Percentiles rank a stretch among this genome's conserved stretches.
Conservation (phyloP, 1,284 basidiomycete species). For the Ustilago sp. region DNA sequence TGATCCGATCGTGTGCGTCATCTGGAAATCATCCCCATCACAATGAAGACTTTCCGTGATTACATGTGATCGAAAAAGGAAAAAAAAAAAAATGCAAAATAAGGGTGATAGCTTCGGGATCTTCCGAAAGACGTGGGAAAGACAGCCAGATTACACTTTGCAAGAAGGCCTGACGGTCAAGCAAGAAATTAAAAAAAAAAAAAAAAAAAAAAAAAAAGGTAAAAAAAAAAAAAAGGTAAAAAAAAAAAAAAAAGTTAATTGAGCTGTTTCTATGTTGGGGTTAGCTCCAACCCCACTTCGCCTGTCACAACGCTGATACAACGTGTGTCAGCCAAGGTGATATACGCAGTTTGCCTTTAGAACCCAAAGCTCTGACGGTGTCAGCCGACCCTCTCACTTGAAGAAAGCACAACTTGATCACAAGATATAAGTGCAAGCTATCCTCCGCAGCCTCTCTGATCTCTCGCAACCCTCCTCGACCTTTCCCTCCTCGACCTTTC, state of each 20-base stretch:
- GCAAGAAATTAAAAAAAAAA: neutral
- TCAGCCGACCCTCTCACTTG: neutral
- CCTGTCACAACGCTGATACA: neutral
- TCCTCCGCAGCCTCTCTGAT: neutral
- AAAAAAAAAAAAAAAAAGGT: neutral
- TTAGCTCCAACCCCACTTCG: neutral
- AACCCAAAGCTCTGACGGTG: neutral
- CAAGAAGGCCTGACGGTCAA: too few species aligned
- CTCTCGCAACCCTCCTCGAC: neutral
- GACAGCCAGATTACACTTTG: neutral
- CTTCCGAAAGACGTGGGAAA: neutral
- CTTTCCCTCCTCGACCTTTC: neutral
- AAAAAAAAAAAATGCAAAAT: neutral
- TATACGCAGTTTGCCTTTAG: neutral
- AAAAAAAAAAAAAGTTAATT: neutral
- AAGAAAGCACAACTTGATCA: neutral
- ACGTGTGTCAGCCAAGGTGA: neutral
- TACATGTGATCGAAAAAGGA: too few species aligned
- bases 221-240: neutral
- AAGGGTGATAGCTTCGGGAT: neutral
- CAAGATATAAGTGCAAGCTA: neutral
- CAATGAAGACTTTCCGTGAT: too few species aligned
- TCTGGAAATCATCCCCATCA: too few species aligned
- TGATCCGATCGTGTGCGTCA: too few species aligned
- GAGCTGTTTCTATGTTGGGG: neutral